A percentile compares a stretch with the other conserved stretches of the same genome.
These are phyloP conservation scores for Coemansia sp. DNA, from an alignment of 371 early-diverging fungal genomes.

Conservation along the genomic window DNA sequence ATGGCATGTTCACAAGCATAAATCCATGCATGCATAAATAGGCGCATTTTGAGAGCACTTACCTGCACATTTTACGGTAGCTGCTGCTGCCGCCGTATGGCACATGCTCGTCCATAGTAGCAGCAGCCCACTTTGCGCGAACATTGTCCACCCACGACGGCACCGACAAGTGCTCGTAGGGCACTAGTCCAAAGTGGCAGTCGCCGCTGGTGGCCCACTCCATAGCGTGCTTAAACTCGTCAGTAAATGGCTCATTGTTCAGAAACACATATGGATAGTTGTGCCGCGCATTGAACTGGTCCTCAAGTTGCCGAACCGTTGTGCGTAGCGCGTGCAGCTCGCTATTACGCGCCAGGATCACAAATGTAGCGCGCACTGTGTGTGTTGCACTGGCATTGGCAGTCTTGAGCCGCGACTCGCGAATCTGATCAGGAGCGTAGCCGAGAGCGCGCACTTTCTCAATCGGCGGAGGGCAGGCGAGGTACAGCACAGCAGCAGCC, in stretches of 20 bases:
- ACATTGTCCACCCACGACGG: conserved; percentile 67
- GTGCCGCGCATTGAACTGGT: conserved; percentile 77
- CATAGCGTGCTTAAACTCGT: conserved; percentile 65
- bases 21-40: not conserved
- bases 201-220: conserved; percentile 58
- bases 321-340: conserved; percentile 68
- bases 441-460: conserved; percentile 16
- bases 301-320: conserved; percentile 75
- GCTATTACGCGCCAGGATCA: conserved; percentile 67
- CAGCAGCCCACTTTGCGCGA: conserved; percentile 30
- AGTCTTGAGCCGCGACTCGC: conserved; percentile 36
- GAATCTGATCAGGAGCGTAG: conserved; percentile 14
- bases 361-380: conserved; percentile 53
- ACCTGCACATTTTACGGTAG: conserved; percentile 65
- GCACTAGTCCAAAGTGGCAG: conserved; percentile 60
- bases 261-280: conserved; percentile 89
- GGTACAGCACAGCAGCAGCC: conserved; percentile 11
- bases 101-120: conserved; percentile 54
- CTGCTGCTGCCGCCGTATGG: conserved; percentile 72
- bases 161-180: conserved; percentile 75
- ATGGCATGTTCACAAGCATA: conserved; percentile 68
- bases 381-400: not conserved
- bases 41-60: not conserved
- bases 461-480: conserved; percentile 26
- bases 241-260: conserved; percentile 80